Evolutionary conservation across 108 stramenopile genomes (phyloP), one percentile per base, ranked within the genome.

Genomic region (Nitzschia palea): DNA sequence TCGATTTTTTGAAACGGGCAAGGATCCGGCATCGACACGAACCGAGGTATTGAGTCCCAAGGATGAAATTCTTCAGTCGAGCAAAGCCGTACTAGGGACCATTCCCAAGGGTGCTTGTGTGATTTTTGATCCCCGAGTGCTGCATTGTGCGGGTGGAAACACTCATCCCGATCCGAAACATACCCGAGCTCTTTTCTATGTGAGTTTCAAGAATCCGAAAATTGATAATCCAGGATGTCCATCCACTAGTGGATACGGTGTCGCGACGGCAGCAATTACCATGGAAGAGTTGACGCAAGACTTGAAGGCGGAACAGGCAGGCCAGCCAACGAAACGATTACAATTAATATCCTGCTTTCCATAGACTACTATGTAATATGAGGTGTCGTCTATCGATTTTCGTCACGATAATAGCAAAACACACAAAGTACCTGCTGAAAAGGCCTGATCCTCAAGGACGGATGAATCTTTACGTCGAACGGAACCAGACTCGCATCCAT

Each of bases 101-200:
- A 62, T 95, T 35, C 71, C 81, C 35, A 86, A 85, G 55, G 94
- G 90, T 36, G 78, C 68, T 60, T 90, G 87, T 75, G 86, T 62
- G 31, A 79, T 91, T 31, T 95, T 89, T 62, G 90, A 95, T 78
- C 87, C 88, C 0, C 68, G 94, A 35, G 23, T 76, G 1, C 64
- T 95, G 29, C 94, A 95, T 58, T 84, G 83, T 58, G 90, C 90
- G 0, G 73, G 80, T 18, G 87, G 87, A 64, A 95, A 95, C 73
- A 45, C 45, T 31, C 56, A 55, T 45, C 2, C 40, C 12, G 67
- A 68, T 43, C 80, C 80, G 33, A 42, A 22, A 0, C 35, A 54
- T 5, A 74, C 72, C 23, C 73, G 93, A 29, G 85, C 86, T 0
- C 48, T 94, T 29, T 94, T 94, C 65, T 94, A 94, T 59, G 78